Base-by-base conservation (phyloP, 257 asterid genomes). In the Solanum peruvianum region DNA sequence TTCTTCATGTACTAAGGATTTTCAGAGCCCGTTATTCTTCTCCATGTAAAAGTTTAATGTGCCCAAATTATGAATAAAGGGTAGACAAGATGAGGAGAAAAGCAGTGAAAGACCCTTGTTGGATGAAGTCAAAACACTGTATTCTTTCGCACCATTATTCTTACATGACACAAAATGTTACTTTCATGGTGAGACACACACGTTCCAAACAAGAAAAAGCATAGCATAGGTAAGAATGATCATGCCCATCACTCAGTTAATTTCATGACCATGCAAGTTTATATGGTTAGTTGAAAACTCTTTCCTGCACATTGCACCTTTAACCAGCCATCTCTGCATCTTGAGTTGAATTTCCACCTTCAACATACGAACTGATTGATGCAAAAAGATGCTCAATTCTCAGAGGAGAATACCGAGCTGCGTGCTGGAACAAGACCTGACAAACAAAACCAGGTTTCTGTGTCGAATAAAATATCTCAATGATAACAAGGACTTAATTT, bases 371-470 rank as follows among this genome's bases (percentile, higher is more conserved):
- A 86, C 87, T 88, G 66, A 94, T 52, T 13, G 98, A 93, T 45
- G 95, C 94, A 88, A 91, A 86, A 41, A 97, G 93, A 87, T 97
- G 96, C 83, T 97, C 97, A 21, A 96, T 92, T 86, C 87, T 89
- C 71, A 97, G 91, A 70, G 99, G 98, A 82, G 95, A 91, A 91
- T 91, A 91, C 45, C 98, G 98, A 87, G 87, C 99, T 39, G 93
- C 88, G 60, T 95, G 93, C 90, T 97, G 99, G 92, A 97, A 97
- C 94, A 97, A 87, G 12, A 96, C 93, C 99, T 97, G 90, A 87
- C 58, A 92, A 87, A 86, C 84, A 81, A 18, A 49, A 81, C 20
- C 69, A 81, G n/a, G 85, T 20, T 81, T 20, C 23, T 77, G 18
- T 80, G 45, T 81, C 85, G 49, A 81, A 47, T 12, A 13, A 81